phyloP scores from a whole-genome alignment of 148 eudicot species.

The Salicornia ramosissima region DNA sequence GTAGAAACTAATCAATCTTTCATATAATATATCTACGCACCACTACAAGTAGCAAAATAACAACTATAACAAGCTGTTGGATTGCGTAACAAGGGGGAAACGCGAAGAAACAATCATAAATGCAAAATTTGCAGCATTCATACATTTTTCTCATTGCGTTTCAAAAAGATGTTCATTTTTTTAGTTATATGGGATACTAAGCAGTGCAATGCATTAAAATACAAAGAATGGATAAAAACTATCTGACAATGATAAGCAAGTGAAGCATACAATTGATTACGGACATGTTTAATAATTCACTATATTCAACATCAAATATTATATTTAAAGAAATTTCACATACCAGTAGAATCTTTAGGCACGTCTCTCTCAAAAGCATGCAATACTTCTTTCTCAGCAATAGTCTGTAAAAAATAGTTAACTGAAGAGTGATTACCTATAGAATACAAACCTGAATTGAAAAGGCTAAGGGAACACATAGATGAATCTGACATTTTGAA shows the following conservation, averaged over 20 bases:
- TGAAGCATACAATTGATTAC: background rate
- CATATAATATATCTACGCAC: too few species aligned
- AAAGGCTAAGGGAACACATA: background rate
- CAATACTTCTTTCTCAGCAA: conserved; percentile 27
- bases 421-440: background rate
- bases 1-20: too few species aligned
- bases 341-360: conserved; percentile 50
- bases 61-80: too few species aligned
- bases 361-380: conserved; percentile 72
- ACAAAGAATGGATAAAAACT: background rate
- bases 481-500: background rate
- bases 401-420: conserved; percentile 28
- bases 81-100: too few species aligned
- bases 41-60: too few species aligned
- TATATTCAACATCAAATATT: background rate
- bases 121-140: too few species aligned
- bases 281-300: background rate
- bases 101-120: too few species aligned
- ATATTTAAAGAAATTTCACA: conserved; percentile 15
- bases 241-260: background rate
- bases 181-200: background rate
- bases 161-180: too few species aligned
- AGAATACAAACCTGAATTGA: conserved; percentile 1
- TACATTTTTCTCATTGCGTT: too few species aligned
- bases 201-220: background rate